These are phyloP conservation scores for Aspergillus latus DNA, from an alignment of 2,329 filamentous ascomycete species.

Conservation along the genomic window DNA sequence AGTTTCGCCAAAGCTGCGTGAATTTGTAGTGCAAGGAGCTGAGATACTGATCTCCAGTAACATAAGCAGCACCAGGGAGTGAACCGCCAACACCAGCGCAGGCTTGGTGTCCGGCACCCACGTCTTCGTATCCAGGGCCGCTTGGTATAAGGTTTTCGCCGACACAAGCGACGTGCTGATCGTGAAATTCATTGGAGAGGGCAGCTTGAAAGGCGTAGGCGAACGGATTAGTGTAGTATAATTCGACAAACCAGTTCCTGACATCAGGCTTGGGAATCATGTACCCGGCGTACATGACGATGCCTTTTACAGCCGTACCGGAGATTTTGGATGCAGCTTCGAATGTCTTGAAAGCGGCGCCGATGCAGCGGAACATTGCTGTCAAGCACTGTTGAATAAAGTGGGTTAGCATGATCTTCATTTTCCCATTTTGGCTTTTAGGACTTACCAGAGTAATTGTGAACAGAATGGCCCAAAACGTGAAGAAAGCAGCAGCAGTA, in stretches of 20 bases:
- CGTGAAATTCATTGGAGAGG: constrained; percentile 39
- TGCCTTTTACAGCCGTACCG: constrained; percentile 37
- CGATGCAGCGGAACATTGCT: constrained; percentile 57
- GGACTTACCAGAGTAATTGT: constrained; percentile 51
- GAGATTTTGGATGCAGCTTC: constrained; percentile 59
- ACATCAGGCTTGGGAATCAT: constrained; percentile 49
- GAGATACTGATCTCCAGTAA: constrained; percentile 62
- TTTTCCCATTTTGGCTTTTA: too few relatives aligned
- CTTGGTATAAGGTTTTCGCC: constrained; percentile 36
- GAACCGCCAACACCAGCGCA: constrained; percentile 59
- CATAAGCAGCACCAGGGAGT: constrained; percentile 45
- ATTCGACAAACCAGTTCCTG: constrained; percentile 56
- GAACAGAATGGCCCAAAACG: constrained; percentile 58
- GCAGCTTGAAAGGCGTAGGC: constrained; percentile 42
- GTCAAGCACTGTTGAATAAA: constrained; percentile 45
- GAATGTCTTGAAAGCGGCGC: constrained; percentile 57
- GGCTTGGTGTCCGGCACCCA: constrained; percentile 21
- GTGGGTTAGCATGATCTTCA: background rate
- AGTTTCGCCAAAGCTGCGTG: constrained; percentile 59
- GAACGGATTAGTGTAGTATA: constrained; percentile 42
- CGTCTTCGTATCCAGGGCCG: constrained; percentile 33
- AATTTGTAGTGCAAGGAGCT: constrained; percentile 55
- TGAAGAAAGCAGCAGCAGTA: constrained; percentile 59
- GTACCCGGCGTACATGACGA: constrained; percentile 46
- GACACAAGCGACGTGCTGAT: constrained; percentile 37